phyloP scores from a whole-genome alignment of 2,329 filamentous ascomycete species.

The Ophiosphaerella korrae region DNA sequence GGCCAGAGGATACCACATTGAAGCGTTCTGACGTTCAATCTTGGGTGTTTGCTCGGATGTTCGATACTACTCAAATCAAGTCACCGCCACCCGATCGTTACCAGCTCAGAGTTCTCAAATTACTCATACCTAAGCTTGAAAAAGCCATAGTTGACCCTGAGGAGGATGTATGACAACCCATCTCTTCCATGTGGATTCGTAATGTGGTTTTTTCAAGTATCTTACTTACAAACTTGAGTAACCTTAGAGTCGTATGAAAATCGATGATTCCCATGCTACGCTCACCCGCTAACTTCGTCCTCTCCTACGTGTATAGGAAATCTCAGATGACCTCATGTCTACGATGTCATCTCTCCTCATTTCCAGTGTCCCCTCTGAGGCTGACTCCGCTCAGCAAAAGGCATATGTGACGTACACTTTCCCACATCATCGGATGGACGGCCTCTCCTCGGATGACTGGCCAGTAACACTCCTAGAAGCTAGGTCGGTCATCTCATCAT shows the following conservation, averaged over 20 bases:
- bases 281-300: constrained; percentile 26
- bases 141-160: constrained; percentile 79
- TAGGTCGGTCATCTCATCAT: constrained; percentile 69
- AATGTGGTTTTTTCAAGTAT: neutral
- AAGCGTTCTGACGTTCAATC: constrained; percentile 67
- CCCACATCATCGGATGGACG: constrained; percentile 23
- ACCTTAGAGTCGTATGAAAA: too few relatives aligned
- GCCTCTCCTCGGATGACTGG: constrained; percentile 23
- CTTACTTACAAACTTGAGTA: too few relatives aligned
- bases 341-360: constrained; percentile 69
- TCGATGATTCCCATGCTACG: neutral
- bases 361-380: constrained; percentile 67
- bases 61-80: constrained; percentile 61
- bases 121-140: constrained; percentile 73
- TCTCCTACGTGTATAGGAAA: constrained; percentile 63
- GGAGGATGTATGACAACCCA: constrained; percentile 73
- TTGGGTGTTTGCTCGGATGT: constrained; percentile 69
- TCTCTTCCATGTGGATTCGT: constrained; percentile 20
- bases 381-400: constrained; percentile 71
- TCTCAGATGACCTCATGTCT: constrained; percentile 79
- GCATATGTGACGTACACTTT: constrained; percentile 74
- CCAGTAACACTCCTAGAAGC: constrained; percentile 71
- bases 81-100: constrained; percentile 72
- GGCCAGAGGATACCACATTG: constrained; percentile 65
- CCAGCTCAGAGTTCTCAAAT: constrained; percentile 73